A percentile compares a stretch with the other conserved stretches of the same genome.
Conservation (phyloP, 2,329 filamentous ascomycete genomes). For the Hymenotorrendiella dingleyae region DNA sequence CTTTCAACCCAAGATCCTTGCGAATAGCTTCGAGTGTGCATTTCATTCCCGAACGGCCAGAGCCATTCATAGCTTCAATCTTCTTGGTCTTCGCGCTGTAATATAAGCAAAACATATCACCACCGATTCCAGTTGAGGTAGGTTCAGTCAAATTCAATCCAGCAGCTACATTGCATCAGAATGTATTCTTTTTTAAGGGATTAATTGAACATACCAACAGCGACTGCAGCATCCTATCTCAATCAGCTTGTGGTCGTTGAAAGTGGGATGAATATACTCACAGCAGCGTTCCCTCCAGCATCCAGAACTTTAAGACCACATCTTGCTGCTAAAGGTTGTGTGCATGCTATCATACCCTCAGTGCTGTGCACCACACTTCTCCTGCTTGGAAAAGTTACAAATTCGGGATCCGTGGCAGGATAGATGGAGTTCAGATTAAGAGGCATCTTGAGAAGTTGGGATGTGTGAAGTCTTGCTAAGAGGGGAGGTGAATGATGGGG, state of each 20-base stretch:
- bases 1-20: slow-evolving; percentile 59
- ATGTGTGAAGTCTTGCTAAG: neutral
- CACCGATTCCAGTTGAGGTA: slow-evolving; percentile 87
- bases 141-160: slow-evolving; percentile 92
- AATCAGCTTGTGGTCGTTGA: slow-evolving; percentile 8
- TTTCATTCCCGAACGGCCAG: slow-evolving; percentile 71
- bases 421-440: slow-evolving; percentile 29
- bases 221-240: slow-evolving; percentile 83
- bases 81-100: slow-evolving; percentile 79
- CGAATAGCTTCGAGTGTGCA: slow-evolving; percentile 66
- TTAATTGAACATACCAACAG: slow-evolving; percentile 70
- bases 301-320: slow-evolving; percentile 81
- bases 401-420: slow-evolving; percentile 33
- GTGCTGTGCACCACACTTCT: slow-evolving; percentile 91
- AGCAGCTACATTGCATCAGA: slow-evolving; percentile 53
- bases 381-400: slow-evolving; percentile 67
- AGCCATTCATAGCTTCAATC: slow-evolving; percentile 85
- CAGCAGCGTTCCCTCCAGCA: slow-evolving; percentile 87
- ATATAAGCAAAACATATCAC: slow-evolving; percentile 94
- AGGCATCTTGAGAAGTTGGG: slow-evolving; percentile 22
- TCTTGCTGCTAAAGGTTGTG: slow-evolving; percentile 82
- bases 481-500: neutral
- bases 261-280: slow-evolving; percentile 40
- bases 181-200: neutral
- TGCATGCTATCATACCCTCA: slow-evolving; percentile 83